A percentile compares a stretch with the other conserved stretches of the same genome.
phyloP scores from a whole-genome alignment of 169 alveolate species.

The Eimeria zaria region DNA sequence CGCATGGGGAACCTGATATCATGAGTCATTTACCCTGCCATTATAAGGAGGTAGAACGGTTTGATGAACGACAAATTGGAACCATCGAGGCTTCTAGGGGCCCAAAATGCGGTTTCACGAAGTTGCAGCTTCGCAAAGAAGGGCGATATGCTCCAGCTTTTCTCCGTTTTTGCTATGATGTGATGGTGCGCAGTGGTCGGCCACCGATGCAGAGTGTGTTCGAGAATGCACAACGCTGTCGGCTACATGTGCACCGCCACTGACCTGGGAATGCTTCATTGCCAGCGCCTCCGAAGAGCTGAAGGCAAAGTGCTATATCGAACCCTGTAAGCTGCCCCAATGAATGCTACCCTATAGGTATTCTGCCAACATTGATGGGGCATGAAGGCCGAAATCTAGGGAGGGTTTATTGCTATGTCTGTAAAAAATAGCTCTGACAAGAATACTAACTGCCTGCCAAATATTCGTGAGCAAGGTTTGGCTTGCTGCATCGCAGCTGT shows the following conservation, averaged over 20 bases:
- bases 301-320: conserved; percentile 43
- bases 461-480: not conserved
- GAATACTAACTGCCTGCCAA: not conserved
- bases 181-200: conserved; percentile 29
- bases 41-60: not conserved
- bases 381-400: not conserved
- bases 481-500: not conserved
- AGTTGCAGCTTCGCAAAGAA: not conserved
- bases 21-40: not conserved
- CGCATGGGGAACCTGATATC: not conserved
- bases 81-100: not conserved
- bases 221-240: conserved; percentile 32
- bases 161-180: not conserved
- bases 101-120: not conserved
- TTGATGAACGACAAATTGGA: not conserved
- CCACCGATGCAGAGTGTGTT: conserved; percentile 50
- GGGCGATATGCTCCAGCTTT: not conserved
- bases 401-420: not conserved
- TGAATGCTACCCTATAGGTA: not conserved
- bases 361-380: not conserved
- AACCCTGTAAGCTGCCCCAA: conserved; percentile 12
- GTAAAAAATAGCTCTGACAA: not conserved
- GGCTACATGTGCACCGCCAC: conserved; percentile 5
- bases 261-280: conserved; percentile 48
- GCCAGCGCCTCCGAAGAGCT: conserved; percentile 20